Conservation (phyloP, 73 alveolate species). For the Uronychia setigera region DNA sequence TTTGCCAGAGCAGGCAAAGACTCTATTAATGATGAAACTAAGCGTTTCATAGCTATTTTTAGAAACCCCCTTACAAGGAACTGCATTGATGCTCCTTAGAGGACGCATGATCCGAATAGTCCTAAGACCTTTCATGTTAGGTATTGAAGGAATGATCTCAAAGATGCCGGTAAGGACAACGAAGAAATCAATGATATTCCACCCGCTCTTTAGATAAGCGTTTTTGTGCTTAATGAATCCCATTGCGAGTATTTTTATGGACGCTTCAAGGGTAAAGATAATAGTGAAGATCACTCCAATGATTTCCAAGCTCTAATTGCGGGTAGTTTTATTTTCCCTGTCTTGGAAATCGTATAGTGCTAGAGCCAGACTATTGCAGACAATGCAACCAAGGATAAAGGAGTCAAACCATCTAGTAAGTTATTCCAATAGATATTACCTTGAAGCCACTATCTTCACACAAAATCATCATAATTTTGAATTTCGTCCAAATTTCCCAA, state of each 20-base stretch:
- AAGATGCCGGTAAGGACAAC: constrained; percentile 69
- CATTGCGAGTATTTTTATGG: constrained; percentile 57
- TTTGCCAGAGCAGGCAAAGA: no score
- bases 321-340: constrained; percentile 3
- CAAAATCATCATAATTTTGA: no score
- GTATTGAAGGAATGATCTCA: constrained; percentile 56
- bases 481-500: no score
- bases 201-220: constrained; percentile 67
- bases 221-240: constrained; percentile 51
- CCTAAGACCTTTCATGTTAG: constrained; percentile 24
- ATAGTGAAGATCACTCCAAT: constrained; percentile 38
- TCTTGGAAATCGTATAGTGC: constrained; percentile 34
- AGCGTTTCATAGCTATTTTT: constrained; percentile 18
- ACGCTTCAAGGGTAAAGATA: constrained; percentile 51
- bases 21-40: constrained; percentile 17
- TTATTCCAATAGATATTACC: no score
- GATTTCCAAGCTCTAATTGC: constrained; percentile 14
- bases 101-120: constrained; percentile 40
- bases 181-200: constrained; percentile 77
- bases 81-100: constrained; percentile 40
- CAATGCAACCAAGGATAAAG: constrained; percentile 12
- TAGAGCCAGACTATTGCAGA: constrained; percentile 8
- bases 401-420: constrained; percentile 20
- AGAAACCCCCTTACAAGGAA: constrained; percentile 56
- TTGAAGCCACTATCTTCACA: no score